Base-by-base conservation (phyloP, 441 rosid genomes). In the Adansonia madagascariensis region DNA sequence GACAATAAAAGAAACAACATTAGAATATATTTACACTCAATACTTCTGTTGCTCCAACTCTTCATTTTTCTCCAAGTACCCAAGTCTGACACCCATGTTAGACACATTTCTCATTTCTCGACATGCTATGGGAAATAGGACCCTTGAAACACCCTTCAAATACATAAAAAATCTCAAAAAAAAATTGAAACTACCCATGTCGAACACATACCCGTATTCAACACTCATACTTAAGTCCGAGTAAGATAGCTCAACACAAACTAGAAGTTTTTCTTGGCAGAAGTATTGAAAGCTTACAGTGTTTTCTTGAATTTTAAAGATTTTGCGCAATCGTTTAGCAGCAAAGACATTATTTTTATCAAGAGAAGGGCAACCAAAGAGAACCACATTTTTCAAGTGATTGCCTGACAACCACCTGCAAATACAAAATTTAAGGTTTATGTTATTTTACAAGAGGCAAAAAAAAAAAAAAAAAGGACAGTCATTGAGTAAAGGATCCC, bases 401-500 rank as follows among this genome's bases (percentile, higher is more conserved):
- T 88, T 87, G 47, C 95, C 93, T 35, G 95, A 90, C 79, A 94
- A 82, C 97, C 95, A 91, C 83, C 98, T 94, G 83, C 18, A 75
- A 60, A 75, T 73, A 80, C 80, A 78, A 78, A 60, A 53, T 64
- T 31, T 24, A 65, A 78, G 43, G 66, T 82, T 35, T 71, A 71
- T 18, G 50, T 39, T 20, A 27, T 11, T 18, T 69, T 15, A 8
- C 20, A 49, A 41, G 80, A 50, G 22, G 27, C 56, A 71, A 60
- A 67, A 49, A 53, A 35, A 35, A 35, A 3, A 35, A 35, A 27
- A 27, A 27, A 27, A 27, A 27, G 31, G 20, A 56, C 8, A 20
- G 20, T 18, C 20, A 35, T 8, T 62, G 14, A 35, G 18, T 47
- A 14, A 8, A 18, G 20, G 39, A 18, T 44, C 6, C 75, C 43